Base-by-base conservation (phyloP, 2,329 filamentous ascomycete genomes). In the Zarea fungicola region DNA sequence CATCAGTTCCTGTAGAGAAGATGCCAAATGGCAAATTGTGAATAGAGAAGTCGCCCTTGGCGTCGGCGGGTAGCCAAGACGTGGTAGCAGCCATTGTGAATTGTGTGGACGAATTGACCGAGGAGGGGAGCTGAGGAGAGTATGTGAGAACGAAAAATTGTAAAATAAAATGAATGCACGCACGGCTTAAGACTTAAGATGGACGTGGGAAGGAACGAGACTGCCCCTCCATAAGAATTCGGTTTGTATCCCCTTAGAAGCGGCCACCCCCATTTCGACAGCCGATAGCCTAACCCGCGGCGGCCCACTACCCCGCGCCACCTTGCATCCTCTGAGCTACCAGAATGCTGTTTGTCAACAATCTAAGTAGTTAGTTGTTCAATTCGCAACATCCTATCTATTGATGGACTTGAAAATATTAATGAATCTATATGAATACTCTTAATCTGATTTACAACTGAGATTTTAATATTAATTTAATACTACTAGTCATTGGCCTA, bases 1-100 rank as follows among this genome's bases (percentile, higher is more conserved):
- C 14, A 71, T 76, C 72, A 3, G 70, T 63, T 9, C 71, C 55
- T 1, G 81, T 83, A 34, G 78, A 83, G 60, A 89, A 85, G 66
- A 89, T 80, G 53, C 85, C 85, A 59, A 89, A 89, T 1, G 85
- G 85, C 51, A 89, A 82, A 62, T 89, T 89, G 54, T 80, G 77
- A 46, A 89, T 69, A 10, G 84, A 87, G 67, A 89, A 89, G 56
- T 66, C 51, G 44, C 51, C 51, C 37, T 35, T 36, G 41, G 40
- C 48, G 35, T 52, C 52, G 28, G 49, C 48, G 13, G 51, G 42
- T n/a, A 53, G 44, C 51, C 51, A 53, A 3, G 55, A 34, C 21
- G 40, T 48, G 16, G 41, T 37, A 34, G 31, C 26, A 35, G 41
- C 35, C 48, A 50, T 50, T 50, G 41, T 45, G 47, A 49, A 31